phyloP scores from a whole-genome alignment of 208 protist genomes.

The Wallacemonas rigidus region DNA sequence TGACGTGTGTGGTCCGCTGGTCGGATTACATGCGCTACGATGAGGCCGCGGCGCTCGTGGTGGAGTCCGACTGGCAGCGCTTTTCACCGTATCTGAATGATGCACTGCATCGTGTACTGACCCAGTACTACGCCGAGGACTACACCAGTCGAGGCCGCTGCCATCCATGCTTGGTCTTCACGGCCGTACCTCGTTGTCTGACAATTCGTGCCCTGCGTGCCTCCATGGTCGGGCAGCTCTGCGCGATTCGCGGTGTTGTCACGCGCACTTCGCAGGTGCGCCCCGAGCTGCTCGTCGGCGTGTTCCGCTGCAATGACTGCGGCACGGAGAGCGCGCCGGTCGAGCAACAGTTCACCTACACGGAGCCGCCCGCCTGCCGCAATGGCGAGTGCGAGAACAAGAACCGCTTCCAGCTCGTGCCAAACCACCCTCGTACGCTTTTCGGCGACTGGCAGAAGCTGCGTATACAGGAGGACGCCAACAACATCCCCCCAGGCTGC shows the following conservation, averaged over 20 bases:
- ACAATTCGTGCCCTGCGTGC: constrained; percentile 95
- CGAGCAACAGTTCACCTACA: constrained; percentile 99
- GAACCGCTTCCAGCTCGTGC: constrained; percentile 86
- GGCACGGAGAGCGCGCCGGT: constrained; percentile 85
- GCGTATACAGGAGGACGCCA: constrained; percentile 95
- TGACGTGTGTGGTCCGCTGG: constrained; percentile 86
- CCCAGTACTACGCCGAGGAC: constrained; percentile 84
- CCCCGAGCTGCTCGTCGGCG: constrained; percentile 97
- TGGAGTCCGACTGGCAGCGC: constrained; percentile 84
- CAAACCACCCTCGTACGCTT: constrained; percentile 72
- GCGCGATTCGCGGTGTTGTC: constrained; percentile 97
- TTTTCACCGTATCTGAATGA: constrained; percentile 77
- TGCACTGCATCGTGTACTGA: constrained; percentile 72
- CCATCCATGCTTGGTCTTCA: constrained; percentile 81
- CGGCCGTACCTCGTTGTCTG: constrained; percentile 68
- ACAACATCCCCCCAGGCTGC: constrained; percentile 95
- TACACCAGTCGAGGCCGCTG: constrained; percentile 78
- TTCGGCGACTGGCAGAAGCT: constrained; percentile 99
- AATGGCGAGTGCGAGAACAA: constrained; percentile 93
- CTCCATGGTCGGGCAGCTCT: constrained; percentile 93
- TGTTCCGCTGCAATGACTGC: constrained; percentile 98
- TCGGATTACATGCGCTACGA: constrained; percentile 69
- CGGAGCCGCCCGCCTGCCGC: constrained; percentile 92
- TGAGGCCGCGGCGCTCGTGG: constrained; percentile 65
- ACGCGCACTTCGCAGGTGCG: constrained; percentile 98